Evolutionary conservation across 1,284 basidiomycete species (phyloP), one percentile per base, ranked within the genome.

Genomic region (Ganoderma lucidum): DNA sequence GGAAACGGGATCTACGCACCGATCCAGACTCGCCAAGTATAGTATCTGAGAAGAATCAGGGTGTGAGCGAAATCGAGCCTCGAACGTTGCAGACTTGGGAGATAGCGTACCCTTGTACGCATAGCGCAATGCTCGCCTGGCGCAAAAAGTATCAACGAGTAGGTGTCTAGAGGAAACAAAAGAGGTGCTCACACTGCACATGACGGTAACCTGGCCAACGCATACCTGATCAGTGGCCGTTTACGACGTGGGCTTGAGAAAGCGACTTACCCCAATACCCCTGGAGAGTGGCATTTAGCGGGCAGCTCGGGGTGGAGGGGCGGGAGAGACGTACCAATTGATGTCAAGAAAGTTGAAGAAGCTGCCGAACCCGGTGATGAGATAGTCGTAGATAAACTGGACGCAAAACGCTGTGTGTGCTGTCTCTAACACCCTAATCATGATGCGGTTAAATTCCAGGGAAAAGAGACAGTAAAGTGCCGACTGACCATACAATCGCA

Each of bases 321-420:
- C 17, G 30, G 3, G 3, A 42, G 41, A 61, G 37, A 70, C 65
- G 56, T 32, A 73, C 72, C 68, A 70, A 44, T 70, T 67, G 56
- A 73, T 68, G 39, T 56, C 41, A 4, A 71, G 44, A 62, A 73
- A 69, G 17, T 64, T 62, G 19, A 63, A 48, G 32, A 55, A 64
- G 51, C 73, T 67, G 19, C 66, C 72, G 62, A 71, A 75, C n/a
- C 66, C 65, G 2, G n/a, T 32, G 64, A 74, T 63, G 28, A 75
- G 63, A 68, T 75, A 75, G n/a, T 48, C 66, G 65, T 75, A 75
- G 15, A 74, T 68, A 65, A 75, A 72, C 66, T 74, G 70, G 30
- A 75, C 72, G 59, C 72, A 73, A 53, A 71, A 70, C 32, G 45
- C 72, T n/a, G 72, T 73, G 45, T 73, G 72, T 30, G 68, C 59